A percentile compares a stretch with the other conserved stretches of the same genome.
Evolutionary conservation across 108 stramenopile genomes (phyloP).

Genomic region (Schizochytrium sp.): DNA sequence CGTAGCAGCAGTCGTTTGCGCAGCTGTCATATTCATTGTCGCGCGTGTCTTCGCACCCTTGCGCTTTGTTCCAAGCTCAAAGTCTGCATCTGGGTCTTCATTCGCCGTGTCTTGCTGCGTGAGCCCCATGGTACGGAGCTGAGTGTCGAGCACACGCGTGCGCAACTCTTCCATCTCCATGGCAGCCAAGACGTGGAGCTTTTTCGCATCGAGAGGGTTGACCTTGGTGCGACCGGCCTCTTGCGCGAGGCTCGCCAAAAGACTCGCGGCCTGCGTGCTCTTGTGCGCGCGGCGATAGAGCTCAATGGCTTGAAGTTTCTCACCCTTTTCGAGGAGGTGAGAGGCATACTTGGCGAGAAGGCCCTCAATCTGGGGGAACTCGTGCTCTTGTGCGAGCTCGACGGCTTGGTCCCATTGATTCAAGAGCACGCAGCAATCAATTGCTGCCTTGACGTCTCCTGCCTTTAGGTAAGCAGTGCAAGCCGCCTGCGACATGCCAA

Average conservation of each 20-base stretch:
- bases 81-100: not conserved
- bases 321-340: slow-evolving; percentile 30
- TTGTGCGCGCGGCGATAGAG: slow-evolving; percentile 51
- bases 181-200: slow-evolving; percentile 55
- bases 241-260: slow-evolving; percentile 45
- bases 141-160: slow-evolving; percentile 25
- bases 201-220: slow-evolving; percentile 48
- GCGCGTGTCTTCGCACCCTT: slow-evolving; percentile 41
- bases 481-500: slow-evolving; percentile 38
- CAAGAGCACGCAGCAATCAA: slow-evolving; percentile 49
- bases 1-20: slow-evolving; percentile 18
- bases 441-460: slow-evolving; percentile 43
- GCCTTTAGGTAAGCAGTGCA: slow-evolving; percentile 33
- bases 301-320: slow-evolving; percentile 48
- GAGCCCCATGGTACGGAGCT: not conserved
- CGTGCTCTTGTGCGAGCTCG: slow-evolving; percentile 44
- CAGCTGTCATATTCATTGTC: slow-evolving; percentile 54
- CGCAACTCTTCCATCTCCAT: slow-evolving; percentile 53
- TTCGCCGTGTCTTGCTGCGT: not conserved
- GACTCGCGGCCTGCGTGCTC: slow-evolving; percentile 46
- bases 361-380: slow-evolving; percentile 57
- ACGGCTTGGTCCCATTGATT: slow-evolving; percentile 55
- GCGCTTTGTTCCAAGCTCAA: slow-evolving; percentile 14
- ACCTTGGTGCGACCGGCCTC: slow-evolving; percentile 31
- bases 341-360: slow-evolving; percentile 39